Evolutionary conservation across 2,329 filamentous ascomycete species (phyloP).

Genomic region (Colletotrichum zoysiae): DNA sequence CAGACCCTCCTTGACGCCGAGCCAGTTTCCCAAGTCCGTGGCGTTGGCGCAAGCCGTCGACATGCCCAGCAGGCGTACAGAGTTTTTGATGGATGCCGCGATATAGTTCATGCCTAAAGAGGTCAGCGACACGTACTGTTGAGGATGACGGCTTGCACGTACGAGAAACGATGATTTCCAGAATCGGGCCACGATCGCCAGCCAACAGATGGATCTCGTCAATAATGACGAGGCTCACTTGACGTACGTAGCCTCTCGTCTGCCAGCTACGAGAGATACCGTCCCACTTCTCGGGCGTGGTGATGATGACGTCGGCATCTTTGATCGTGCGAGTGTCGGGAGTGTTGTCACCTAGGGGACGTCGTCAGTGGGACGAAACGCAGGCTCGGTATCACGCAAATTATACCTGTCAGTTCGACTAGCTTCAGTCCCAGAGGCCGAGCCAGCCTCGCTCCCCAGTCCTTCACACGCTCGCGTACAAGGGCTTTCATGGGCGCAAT

Average conservation of each 20-base stretch:
- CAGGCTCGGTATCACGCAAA: not conserved
- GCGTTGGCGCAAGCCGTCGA: conserved; percentile 98
- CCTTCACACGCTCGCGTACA: conserved; percentile 94
- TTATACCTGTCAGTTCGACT: conserved; percentile 86
- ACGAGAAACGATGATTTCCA: conserved; percentile 92
- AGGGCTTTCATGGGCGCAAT: conserved; percentile 99
- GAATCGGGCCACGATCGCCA: conserved; percentile 94
- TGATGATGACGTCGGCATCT: conserved; percentile 97
- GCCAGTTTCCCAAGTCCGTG: conserved; percentile 92
- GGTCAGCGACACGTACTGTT: not conserved
- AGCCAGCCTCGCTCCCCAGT: conserved; percentile 89
- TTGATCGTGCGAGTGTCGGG: conserved; percentile 96
- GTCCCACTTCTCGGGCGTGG: conserved; percentile 99
- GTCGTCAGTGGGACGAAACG: not conserved
- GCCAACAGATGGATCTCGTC: conserved; percentile 99
- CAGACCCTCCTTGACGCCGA: conserved; percentile 93
- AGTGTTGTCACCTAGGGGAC: conserved; percentile 79
- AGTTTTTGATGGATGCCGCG: conserved; percentile 89
- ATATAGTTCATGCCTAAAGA: conserved; percentile 93
- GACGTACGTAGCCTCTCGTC: conserved; percentile 93
- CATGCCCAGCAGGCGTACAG: conserved; percentile 96
- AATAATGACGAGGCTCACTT: conserved; percentile 96
- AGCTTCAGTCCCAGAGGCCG: conserved; percentile 87
- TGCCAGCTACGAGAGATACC: conserved; percentile 99
- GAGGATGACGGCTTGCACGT: conserved; percentile 44